Evolutionary conservation across 805 yeast genomes (phyloP), one percentile per base, ranked within the genome.

Genomic region (Kodamaea sagamina): DNA sequence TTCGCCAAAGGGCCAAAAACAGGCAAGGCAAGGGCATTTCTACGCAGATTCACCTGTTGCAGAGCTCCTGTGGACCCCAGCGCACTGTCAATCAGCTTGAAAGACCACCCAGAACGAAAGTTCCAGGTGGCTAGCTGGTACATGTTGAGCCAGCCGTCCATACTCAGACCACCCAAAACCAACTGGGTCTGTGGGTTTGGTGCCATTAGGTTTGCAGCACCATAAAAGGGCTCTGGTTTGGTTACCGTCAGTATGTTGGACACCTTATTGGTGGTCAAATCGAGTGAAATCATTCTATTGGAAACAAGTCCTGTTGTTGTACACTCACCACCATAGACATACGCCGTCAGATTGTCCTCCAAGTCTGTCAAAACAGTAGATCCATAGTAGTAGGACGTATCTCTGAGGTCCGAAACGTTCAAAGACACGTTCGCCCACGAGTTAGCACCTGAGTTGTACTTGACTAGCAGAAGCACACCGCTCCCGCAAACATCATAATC

Each of bases 61-160:
- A 8, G 50, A 47, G 6, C 41, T 32, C 34, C 34, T 2, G 11
- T 29, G 27, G 63, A 62, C 41, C 56, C 48, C 8, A 6, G 38
- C 6, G 11, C 12, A 18, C 49, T 43, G 1, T 53, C 57, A 1
- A 67, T 53, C 48, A 60, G 52, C 29, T 61, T 50, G 57, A 79
- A 85, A 3, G 86, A 74, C 95, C 95, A 87, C 0, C 75, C 75
- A 6, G 86, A 65, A 38, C 71, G 68, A 47, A 78, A 79, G 51
- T 81, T 81, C 86, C 89, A 85, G 2, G 83, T 61, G 0, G 93
- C 92, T 13, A 84, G 63, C 60, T 86, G 93, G 51, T 74, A 74
- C 82, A 86, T 77, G 48, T 78, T 76, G 26, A 85, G 76, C 89
- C 90, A 85, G 0, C 89, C 89, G 2, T 63, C 53, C 4, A 58